Evolutionary conservation across 1,284 basidiomycete genomes (phyloP), one percentile per base, ranked within the genome.

Genomic region (Grifola frondosa): DNA sequence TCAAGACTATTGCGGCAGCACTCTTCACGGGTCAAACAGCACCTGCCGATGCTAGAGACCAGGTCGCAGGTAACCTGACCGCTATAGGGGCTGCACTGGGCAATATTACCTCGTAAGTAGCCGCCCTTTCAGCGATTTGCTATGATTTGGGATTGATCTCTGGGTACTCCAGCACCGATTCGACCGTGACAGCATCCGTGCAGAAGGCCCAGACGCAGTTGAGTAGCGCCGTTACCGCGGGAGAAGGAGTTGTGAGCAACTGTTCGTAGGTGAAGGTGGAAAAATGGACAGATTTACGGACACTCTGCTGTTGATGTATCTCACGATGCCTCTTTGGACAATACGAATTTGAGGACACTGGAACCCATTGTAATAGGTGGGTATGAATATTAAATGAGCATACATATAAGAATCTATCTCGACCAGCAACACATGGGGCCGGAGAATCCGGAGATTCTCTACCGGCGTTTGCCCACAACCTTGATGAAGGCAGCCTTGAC

Each of bases 401-500:
- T n/a, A n/a, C n/a, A n/a, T n/a, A n/a, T n/a, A n/a, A n/a, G n/a
- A n/a, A n/a, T n/a, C n/a, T n/a, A n/a, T n/a, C n/a, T n/a, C n/a
- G n/a, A n/a, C n/a, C n/a, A n/a, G n/a, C n/a, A n/a, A n/a, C n/a
- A n/a, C n/a, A n/a, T n/a, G n/a, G n/a, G n/a, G n/a, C n/a, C n/a
- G n/a, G n/a, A n/a, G n/a, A n/a, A n/a, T n/a, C n/a, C n/a, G n/a
- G n/a, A n/a, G n/a, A n/a, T n/a, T n/a, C 8, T 29, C 57, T 59
- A 74, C 51, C 67, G 62, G 42, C 74, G 69, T 63, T 60, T 79
- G 11, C 69, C 63, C 15, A 83, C 59, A 10, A 92, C 80, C 71
- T 92, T 93, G 38, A 79, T 71, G 29, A 92, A 71, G 26, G 84
- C 85, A 21, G 75, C 73, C 70, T 88, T 93, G 47, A 97, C 65